Base-by-base conservation (phyloP, 2,329 filamentous ascomycete species). In the Colletotrichum sp. region DNA sequence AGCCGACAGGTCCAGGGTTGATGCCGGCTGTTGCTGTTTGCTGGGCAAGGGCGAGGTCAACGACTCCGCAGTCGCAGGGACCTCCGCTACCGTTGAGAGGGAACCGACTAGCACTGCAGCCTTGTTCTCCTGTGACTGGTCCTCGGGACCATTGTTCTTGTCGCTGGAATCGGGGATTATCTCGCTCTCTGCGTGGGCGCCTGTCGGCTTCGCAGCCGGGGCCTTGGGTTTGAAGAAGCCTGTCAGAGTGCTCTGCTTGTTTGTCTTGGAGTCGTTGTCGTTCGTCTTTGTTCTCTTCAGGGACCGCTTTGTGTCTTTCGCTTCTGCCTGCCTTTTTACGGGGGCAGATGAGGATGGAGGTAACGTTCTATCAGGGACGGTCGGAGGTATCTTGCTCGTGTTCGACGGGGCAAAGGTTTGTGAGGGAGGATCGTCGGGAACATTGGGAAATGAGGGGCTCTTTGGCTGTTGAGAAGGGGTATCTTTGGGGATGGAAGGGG, bases 191-290 rank as follows among this genome's bases (percentile, higher is more conserved):
- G n/a, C 12, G n/a, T 49, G 44, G 60, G 44, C 28, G 36, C 30
- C 65, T 34, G 30, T 34, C 24, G 64, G 39, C 44, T 55, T 62
- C 52, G 49, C 21, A 9, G 18, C 71, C 30, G 34, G 36, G 21
- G 21, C 44, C 65, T 92, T 93, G 1, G 93, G 89, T 78, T 93
- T 93, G 86, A 98, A 97, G 86, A 98, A 98, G 3, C 95, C 94
- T 81, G 91, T 94, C 15, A 98, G 86, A 39, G 92, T 95, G 75
- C 85, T 88, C 79, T 92, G 90, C 6, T 80, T 79, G 81, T 86
- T 80, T 70, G 69, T 79, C 69, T 87, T 80, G 74, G 73, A 65
- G 10, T 78, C 73, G 24, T 66, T 62, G 34, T 78, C 75, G 39
- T 59, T 71, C 12, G 80, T 79, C 69, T 84, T 87, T 24, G 79